Evolutionary conservation across 345 rosid species (phyloP), one percentile per base, ranked within the genome.

Genomic region (Eucalyptus cloeziana): DNA sequence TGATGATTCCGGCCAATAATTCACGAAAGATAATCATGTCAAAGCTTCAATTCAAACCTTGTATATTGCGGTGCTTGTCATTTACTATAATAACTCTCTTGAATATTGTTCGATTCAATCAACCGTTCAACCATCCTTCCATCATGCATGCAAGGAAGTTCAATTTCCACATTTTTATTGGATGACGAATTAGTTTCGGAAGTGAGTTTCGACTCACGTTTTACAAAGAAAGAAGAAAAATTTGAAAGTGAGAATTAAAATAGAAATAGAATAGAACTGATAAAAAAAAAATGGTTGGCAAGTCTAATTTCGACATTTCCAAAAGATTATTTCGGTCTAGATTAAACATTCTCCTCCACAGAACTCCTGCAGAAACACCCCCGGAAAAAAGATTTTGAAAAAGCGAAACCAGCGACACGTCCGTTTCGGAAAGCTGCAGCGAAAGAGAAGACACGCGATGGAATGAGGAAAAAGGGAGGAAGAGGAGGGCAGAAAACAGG

Each of bases 371-470:
- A 69, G 80, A 69, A 69, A 69, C 80, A 8, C 4, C 81, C 80
- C 81, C 86, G 62, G 86, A 40, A 49, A 88, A 90, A 22, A 19
- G 90, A 64, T 49, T 27, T 60, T 50, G 58, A 67, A 24, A 31
- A 44, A 58, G n/a, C 10, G 49, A 62, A 31, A 62, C 50, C 33
- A 86, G 49, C 89, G 91, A 90, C 5, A 51, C 31, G 93, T 91
- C 93, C 27, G 85, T 86, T 89, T 92, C 95, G 81, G 62, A 88
- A 21, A 40, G 27, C 40, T 60, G 90, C 60, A 88, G 47, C n/a
- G 58, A 86, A 80, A 89, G 89, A 51, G 86, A 89, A 86, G 92
- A 90, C 92, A 25, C 52, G 89, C 51, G 64, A 89, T 30, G 92
- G 94, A 90, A 88, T 49, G 85, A 89, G 64, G 58, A 31, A 88